These are phyloP conservation scores for Coemansia sp. DNA, from an alignment of 192 early-diverging fungal species.

Conservation along the genomic window DNA sequence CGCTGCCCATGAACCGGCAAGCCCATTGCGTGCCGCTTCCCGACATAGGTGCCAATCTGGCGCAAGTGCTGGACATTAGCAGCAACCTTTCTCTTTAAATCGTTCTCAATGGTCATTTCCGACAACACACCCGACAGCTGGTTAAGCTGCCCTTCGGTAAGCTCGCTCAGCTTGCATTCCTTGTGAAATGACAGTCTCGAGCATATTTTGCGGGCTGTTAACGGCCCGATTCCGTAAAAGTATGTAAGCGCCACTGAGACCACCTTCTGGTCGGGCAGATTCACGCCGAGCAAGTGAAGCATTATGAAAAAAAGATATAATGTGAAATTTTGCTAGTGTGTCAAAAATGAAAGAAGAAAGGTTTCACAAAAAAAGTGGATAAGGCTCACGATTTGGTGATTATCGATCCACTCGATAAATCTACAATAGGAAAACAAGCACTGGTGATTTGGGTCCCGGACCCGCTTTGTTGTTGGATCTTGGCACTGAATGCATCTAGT, in stretches of 20 bases:
- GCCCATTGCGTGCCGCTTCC: constrained; percentile 80
- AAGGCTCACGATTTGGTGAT: neutral
- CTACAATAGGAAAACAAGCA: neutral
- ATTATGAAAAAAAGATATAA: constrained; percentile 33
- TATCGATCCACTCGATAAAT: neutral
- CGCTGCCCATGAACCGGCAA: constrained; percentile 88
- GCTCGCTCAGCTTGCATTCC: constrained; percentile 80
- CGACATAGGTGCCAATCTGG: constrained; percentile 73
- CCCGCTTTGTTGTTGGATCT: neutral
- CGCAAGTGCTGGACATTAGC: constrained; percentile 74
- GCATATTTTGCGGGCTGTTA: constrained; percentile 72
- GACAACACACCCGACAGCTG: constrained; percentile 81
- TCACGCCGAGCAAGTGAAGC: constrained; percentile 92
- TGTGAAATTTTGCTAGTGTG: no score
- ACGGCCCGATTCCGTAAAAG: constrained; percentile 89
- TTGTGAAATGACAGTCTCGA: constrained; percentile 80
- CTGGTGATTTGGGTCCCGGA: neutral
- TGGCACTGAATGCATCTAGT: neutral
- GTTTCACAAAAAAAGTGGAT: neutral
- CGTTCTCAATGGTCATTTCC: constrained; percentile 83
- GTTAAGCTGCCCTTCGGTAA: constrained; percentile 85
- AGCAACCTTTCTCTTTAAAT: constrained; percentile 66
- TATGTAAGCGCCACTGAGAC: constrained; percentile 79
- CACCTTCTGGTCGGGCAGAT: constrained; percentile 87
- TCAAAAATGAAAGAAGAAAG: neutral